Evolutionary conservation across 768 basidiomycete species (phyloP), one percentile per base, ranked within the genome.

Genomic region (Russula earlei): DNA sequence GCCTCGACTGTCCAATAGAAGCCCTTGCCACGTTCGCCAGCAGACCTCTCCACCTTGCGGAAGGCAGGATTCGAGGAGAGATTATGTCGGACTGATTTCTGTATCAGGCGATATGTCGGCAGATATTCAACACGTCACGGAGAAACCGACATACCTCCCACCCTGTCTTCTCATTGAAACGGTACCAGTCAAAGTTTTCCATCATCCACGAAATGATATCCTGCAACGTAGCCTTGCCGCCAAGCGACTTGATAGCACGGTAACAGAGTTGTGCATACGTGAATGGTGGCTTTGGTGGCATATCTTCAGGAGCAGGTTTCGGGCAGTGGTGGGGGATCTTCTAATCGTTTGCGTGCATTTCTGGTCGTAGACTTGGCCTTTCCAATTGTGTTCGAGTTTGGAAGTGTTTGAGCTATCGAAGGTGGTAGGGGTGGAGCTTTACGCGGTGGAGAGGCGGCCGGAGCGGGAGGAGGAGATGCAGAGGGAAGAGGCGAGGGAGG

Each of bases 191-290:
- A 69, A 85, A 87, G 58, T 81, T 85, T 45, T 82, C 82, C 69
- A 84, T 81, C 62, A 97, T 91, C 92, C 93, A 98, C 36, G 82
- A 80, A 67, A 89, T 90, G 45, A 97, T 91, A 63, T 93, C 90
- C 62, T 92, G 89, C 43, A 95, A 66, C 1, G 94, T 93, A n/a
- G 86, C 86, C 70, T 91, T 88, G 31, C 87, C 87, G 31, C 81
- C 84, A 63, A 87, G 78, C 37, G 78, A 78, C 68, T 85, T 84
- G 70, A 97, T 86, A 44, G 93, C 89, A 37, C 86, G 83, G 69
- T 89, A 90, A 63, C 94, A 95, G 52, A 97, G 78, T 58, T 91
- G 87, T 8, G 92, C 88, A 71, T 95, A 94, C 9, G 95, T 95
- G 53, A 86, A 80, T 8, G 84, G 81, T 12, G 94, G 95, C 70